A percentile compares a stretch with the other conserved stretches of the same genome.
phyloP scores from a whole-genome alignment of 164 flowering plant genomes.

The Platanus orientalis region DNA sequence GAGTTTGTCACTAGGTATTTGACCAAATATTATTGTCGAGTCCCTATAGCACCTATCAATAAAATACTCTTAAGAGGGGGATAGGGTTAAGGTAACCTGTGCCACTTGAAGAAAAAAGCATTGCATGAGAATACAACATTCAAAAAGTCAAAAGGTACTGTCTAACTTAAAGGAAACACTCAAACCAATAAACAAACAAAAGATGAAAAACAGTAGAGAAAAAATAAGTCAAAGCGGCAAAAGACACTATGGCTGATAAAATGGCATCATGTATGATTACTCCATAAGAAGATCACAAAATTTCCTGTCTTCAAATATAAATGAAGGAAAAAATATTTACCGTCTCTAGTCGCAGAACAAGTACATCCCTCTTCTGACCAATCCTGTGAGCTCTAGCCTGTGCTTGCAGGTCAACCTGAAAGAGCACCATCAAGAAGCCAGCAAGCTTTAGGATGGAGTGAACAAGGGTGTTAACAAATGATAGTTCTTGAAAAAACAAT shows the following conservation, averaged over 20 bases:
- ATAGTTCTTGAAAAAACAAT: neutral
- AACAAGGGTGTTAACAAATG: neutral
- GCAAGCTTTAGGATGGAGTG: constrained; percentile 4
- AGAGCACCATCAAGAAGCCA: constrained; percentile 14
- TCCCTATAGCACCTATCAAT: no score
- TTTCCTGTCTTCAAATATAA: neutral
- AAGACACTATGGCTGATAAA: no score
- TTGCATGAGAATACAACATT: no score
- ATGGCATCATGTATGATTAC: no score
- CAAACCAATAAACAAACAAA: no score
- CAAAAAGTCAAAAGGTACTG: no score
- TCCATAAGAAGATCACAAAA: neutral
- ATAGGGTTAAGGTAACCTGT: no score
- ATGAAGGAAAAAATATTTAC: constrained; percentile 26
- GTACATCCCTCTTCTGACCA: constrained; percentile 99
- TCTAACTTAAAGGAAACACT: no score
- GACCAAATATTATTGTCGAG: no score
- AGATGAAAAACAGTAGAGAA: neutral
- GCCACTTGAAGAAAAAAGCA: no score
- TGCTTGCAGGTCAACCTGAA: constrained; percentile 99
- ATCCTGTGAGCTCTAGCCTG: constrained; percentile 99
- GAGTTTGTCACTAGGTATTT: no score
- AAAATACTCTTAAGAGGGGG: no score
- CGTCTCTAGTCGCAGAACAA: constrained; percentile 96
- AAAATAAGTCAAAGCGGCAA: neutral